Evolutionary conservation across 2,329 filamentous ascomycete genomes (phyloP), one percentile per base, ranked within the genome.

Genomic region (Fusarium luffae): DNA sequence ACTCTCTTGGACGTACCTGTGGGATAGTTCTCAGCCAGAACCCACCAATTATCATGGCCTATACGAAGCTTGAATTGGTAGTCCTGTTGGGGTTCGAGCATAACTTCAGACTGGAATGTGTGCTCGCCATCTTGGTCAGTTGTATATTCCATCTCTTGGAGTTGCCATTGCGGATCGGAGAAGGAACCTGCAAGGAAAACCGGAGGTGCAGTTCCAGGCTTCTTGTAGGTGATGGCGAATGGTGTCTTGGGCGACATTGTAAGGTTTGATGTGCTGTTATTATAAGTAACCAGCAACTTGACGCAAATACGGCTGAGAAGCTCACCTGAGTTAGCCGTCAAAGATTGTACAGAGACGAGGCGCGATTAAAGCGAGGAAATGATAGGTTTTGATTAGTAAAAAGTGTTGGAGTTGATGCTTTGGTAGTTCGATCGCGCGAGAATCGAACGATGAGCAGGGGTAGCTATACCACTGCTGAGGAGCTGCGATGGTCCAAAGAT

Each of bases 1-100:
- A 30, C n/a, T 19, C 21, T 14, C 14, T 34, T 32, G 48, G 40
- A 65, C 84, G 69, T 82, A 92, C 90, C 84, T 57, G 84, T 88
- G 16, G 88, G 85, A 56, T 85, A 83, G 46, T 82, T 82, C 61
- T 92, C 88, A 71, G 93, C 88, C 47, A 92, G 78, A 25, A 89
- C 82, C 91, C 91, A 93, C 88, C 89, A 92, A 68, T 92, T 86
- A 49, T 87, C 88, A 21, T 84, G 77, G 12, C 90, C 91, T 37
- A 92, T 81, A 30, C 90, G 86, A 71, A 94, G 91, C 79, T 93
- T 94, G 84, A 93, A 94, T 74, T 92, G 89, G 69, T 93, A 88
- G 60, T 88, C 85, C 48, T 86, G 84, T 23, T 86, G 86, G 23
- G 86, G 81, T 19, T 87, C 82, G 10, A 86, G 82, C 37, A 84